Evolutionary conservation across 371 early-diverging fungal genomes (phyloP), one percentile per base, ranked within the genome.

Genomic region (Mortierella sp.): DNA sequence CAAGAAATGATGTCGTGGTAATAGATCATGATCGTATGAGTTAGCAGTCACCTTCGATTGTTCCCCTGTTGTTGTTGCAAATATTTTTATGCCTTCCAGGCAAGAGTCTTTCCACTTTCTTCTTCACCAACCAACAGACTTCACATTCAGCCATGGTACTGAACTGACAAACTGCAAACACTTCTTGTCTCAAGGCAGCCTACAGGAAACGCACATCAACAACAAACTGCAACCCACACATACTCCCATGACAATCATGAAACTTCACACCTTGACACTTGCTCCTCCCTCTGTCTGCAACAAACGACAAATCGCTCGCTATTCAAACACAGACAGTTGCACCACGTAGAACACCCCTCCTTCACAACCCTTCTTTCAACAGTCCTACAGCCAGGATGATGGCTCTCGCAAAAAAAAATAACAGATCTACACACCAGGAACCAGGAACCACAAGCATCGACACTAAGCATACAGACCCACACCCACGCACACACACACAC

Each of bases 101-200:
- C 16, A 32, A 27, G 29, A 35, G 35, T 63, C 63, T 63, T 63
- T 18, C 32, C 32, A 35, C 63, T 63, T 63, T 63, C 38, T 35
- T 63, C 58, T 58, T 29, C 58, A 58, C 58, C 58, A 11, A 58
- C 71, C 44, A 27, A 68, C 38, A 71, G 72, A 72, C 72, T 49
- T 46, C 72, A 70, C 70, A 72, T 72, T 48, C 38, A 63, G 32
- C 51, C 35, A 72, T 72, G 72, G 72, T 72, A 72, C 72, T 46
- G 1, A 27, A n/a, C 43, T 43, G n/a, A 41, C 18, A 58, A 32
- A 18, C 63, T 35, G 18, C 35, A 63, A 16, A 11, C 16, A 4
- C 6, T 51, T 18, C 5, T 7, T 51, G 51, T 21, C 21, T 16
- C 51, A 51, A 21, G 51, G 51, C 51, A 0, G 51, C 21, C 6